Conservation (phyloP, 768 basidiomycete species). For the Boletus vermiculosoides region DNA sequence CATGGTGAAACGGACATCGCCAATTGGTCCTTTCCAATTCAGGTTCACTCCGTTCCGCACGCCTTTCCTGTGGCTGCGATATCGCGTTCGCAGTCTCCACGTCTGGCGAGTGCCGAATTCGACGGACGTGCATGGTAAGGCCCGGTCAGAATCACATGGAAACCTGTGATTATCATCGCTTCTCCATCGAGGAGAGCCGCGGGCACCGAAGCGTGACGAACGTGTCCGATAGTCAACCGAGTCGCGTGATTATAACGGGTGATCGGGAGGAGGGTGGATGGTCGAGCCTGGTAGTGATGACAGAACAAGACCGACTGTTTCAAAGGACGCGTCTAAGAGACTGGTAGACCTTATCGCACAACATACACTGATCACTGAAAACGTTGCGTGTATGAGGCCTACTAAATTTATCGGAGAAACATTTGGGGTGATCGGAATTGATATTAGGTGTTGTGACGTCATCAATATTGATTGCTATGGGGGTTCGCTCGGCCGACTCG, state of each 20-base stretch:
- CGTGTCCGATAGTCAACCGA: constrained; percentile 7
- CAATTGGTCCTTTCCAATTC: neutral
- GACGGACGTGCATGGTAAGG: neutral
- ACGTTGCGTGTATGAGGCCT: no score
- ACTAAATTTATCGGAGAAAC: no score
- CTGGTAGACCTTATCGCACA: neutral
- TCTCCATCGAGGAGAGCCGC: constrained; percentile 7
- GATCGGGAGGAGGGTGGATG: neutral
- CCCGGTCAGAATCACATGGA: constrained; percentile 6
- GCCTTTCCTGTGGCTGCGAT: neutral
- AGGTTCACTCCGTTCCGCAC: neutral
- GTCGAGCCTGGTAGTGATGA: constrained; percentile 4
- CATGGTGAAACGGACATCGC: neutral
- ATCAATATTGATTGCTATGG: neutral
- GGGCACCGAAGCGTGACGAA: constrained; percentile 4
- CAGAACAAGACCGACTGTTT: neutral
- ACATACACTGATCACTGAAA: neutral
- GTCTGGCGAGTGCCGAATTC: neutral
- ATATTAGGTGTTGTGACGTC: neutral
- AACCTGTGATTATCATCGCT: neutral
- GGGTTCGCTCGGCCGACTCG: no score
- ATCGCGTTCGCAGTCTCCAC: neutral
- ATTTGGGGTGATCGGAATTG: neutral
- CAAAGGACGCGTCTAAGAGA: neutral
- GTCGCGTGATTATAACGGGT: neutral